Evolutionary conservation across 305 asterid species (phyloP), one percentile per base, ranked within the genome.

Genomic region (Solanum chacoense): DNA sequence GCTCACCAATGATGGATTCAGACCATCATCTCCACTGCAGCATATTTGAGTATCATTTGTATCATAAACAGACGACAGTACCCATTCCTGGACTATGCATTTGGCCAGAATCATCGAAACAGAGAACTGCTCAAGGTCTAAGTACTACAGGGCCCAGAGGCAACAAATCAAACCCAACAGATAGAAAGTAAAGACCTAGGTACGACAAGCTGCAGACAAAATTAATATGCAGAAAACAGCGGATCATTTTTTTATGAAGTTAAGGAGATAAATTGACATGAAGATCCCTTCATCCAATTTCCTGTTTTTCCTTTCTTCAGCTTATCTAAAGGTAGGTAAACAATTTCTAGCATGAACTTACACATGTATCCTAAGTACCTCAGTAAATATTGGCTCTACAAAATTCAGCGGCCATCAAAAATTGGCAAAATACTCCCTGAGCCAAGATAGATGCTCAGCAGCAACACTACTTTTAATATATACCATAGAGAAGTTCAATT

Each of bases 381-480:
- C 72, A 7, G 8, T 50, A 55, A 83, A 55, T 50, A 50, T 59
- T 40, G 85, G 85, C 78, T 76, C 91, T 91, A 91, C 93, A 90
- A 91, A 91, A 91, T 87, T 88, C 87, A 59, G 85, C 73, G 38
- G 85, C 73, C 83, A 91, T 77, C 89, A 84, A 84, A 79, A 67
- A 34, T 67, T 84, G 87, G 88, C 72, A 36, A 42, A 9, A n/a
- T n/a, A 71, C 83, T 35, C 87, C 55, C 35, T 8, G 36, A 26
- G 34, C 35, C 31, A 35, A 73, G 78, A 85, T 37, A 20, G 4
- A 24, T 36, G 42, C 88, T 34, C 36, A 72, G 77, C 80, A 83
- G 88, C 63, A 50, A 73, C 37, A 50, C 84, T 34, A 84, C 84
- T n/a, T 71, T 75, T 29, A 40, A 84, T 84, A 84, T 84, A 55